Conservation (phyloP, 805 yeast genomes). For the Schwanniomyces sp. region DNA sequence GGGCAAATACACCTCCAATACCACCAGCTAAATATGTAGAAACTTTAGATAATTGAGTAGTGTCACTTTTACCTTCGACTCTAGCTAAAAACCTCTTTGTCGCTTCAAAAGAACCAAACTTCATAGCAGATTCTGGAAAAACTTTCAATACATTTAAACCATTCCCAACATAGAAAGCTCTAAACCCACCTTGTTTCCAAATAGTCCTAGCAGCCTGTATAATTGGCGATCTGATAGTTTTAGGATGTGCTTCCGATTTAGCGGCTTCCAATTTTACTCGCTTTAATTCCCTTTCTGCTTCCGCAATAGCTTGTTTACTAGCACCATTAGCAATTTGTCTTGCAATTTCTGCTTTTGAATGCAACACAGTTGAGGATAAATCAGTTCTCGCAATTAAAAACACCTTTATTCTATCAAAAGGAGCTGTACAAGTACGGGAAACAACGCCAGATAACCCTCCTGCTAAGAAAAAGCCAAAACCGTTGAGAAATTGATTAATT, state of each 20-base stretch:
- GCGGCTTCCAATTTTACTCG: constrained; percentile 25
- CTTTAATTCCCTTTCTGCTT: constrained; percentile 28
- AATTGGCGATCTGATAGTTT: constrained; percentile 66
- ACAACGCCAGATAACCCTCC: constrained; percentile 97
- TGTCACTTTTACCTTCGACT: constrained; percentile 74
- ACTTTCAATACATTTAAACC: constrained; percentile 92
- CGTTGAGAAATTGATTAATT: constrained; percentile 73
- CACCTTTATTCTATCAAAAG: constrained; percentile 92
- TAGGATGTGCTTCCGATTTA: constrained; percentile 37
- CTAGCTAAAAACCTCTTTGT: constrained; percentile 72
- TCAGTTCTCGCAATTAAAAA: constrained; percentile 91
- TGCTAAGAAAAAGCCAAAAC: constrained; percentile 87
- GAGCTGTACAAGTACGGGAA: constrained; percentile 95
- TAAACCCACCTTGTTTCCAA: constrained; percentile 85
- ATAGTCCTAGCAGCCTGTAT: constrained; percentile 77
- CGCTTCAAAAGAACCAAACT: constrained; percentile 92
- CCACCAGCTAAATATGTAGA: constrained; percentile 95
- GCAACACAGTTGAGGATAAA: constrained; percentile 65
- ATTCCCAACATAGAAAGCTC: constrained; percentile 91
- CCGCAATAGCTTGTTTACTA: constrained; percentile 32
- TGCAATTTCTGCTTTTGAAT: constrained; percentile 49
- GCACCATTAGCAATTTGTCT: constrained; percentile 35
- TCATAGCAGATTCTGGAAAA: constrained; percentile 96
- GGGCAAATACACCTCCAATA: constrained; percentile 91
- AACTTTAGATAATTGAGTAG: constrained; percentile 64